Evolutionary conservation across 345 rosid genomes (phyloP), one percentile per base, ranked within the genome.

Genomic region (Lepidium africanum): DNA sequence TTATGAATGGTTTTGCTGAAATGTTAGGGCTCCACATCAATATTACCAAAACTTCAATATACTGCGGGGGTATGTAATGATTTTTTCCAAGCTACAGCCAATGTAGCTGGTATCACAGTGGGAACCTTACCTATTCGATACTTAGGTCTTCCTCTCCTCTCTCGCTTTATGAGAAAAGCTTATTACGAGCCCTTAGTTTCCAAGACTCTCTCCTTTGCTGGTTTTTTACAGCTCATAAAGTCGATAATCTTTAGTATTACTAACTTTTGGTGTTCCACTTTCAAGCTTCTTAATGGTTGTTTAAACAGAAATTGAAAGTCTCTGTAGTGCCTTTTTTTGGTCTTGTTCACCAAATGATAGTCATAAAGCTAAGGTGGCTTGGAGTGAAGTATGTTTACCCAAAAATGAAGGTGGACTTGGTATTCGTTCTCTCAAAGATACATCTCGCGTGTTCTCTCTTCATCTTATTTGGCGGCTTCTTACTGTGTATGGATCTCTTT

Each of bases 171-270:
- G 13, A 10, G 0, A 1, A 10, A 12, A 10, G 1, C 11, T 10
- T 13, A 38, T 9, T 38, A 10, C 1, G 41, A 10, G 13, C 41
- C 41, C 1, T 4, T 38, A 9, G 10, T 3, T 5, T 2, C 5
- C 4, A 38, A 12, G 10, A 10, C 10, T 2, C 13, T 38, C 10
- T 38, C 41, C 1, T 39, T 11, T 10, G 42, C 2, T 10, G 2
- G 42, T 0, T 6, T 1, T 1, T 3, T 10, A 3, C 6, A 39
- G n/a, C 0, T 39, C 0, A 39, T 39, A 0, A 39, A 11, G 0
- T 39, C 4, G 1, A 5, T 39, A 3, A 39, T 39, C 3, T 3
- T 3, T 2, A 36, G 11, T 1, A 36, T 36, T 36, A 1, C 39
- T 2, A 36, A 36, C 5, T 36, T 36, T 3, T 36, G 39, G 39